phyloP scores from a whole-genome alignment of 257 asterid genomes.

The Galeopsis tetrahit region DNA sequence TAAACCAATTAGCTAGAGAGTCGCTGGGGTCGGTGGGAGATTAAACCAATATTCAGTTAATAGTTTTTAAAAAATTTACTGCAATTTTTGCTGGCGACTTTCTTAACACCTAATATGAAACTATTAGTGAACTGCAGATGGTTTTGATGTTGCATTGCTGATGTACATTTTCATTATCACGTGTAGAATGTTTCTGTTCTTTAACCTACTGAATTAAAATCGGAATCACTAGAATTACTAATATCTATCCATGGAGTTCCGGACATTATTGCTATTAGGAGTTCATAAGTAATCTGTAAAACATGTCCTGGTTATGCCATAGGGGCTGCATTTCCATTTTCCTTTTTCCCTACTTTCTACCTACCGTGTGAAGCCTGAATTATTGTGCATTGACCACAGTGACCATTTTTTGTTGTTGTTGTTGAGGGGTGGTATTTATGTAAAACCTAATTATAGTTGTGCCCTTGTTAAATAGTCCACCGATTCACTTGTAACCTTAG shows the following conservation, averaged over 20 bases:
- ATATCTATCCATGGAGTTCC: neutral
- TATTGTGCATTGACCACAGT: too few species aligned
- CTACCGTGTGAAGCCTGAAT: too few species aligned
- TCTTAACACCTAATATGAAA: neutral
- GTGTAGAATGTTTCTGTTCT: neutral
- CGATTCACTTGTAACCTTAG: too few species aligned
- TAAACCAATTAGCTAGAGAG: too few species aligned
- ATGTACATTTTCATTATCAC: neutral
- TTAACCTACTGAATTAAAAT: neutral
- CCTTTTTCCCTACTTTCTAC: neutral
- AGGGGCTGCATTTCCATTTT: slow-evolving; percentile 10
- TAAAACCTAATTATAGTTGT: too few species aligned
- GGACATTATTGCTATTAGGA: neutral
- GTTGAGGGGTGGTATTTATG: too few species aligned
- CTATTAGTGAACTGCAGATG: neutral
- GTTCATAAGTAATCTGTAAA: neutral
- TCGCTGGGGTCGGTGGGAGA: neutral
- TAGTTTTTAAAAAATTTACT: neutral
- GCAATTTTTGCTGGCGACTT: neutral
- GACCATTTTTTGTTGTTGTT: too few species aligned
- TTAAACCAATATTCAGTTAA: neutral
- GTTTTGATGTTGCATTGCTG: slow-evolving; percentile 24
- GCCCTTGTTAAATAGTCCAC: too few species aligned
- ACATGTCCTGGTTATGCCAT: neutral
- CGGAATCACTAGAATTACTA: neutral